Evolutionary conservation across 148 eudicot species (phyloP).

Genomic region (Pouteria glomerata): DNA sequence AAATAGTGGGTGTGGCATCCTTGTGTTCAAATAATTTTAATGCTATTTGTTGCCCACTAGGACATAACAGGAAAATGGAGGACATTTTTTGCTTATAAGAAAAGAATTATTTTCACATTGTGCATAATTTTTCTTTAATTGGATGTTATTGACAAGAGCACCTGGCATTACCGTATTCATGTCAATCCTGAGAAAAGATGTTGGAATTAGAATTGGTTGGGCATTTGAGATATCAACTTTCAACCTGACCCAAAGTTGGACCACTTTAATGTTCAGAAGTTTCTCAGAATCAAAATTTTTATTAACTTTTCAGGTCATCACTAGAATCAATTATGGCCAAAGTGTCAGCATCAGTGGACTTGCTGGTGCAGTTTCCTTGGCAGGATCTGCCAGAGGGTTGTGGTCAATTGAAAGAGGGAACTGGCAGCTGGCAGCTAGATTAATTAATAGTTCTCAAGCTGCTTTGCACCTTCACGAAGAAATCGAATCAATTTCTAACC

Average conservation of each 20-base stretch:
- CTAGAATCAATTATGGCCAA: constrained; percentile 92
- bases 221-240: background rate
- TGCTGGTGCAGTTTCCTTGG: constrained; percentile 95
- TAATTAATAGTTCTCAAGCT: constrained; percentile 64
- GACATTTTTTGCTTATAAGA: background rate
- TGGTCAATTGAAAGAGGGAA: constrained; percentile 95
- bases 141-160: background rate
- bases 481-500: constrained; percentile 58
- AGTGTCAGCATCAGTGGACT: constrained; percentile 85
- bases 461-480: constrained; percentile 73
- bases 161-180: background rate
- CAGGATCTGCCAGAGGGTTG: constrained; percentile 78
- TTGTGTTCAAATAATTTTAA: no score
- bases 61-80: background rate
- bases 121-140: background rate
- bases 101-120: background rate
- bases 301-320: constrained; percentile 57
- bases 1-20: no score
- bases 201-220: background rate
- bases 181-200: background rate
- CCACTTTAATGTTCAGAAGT: background rate
- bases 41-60: background rate
- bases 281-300: background rate
- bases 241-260: background rate
- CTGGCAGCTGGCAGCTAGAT: constrained; percentile 84